Percentiles rank a stretch among this genome's conserved stretches.
phyloP scores from a whole-genome alignment of 1,284 basidiomycete species.

The Hypsizygus ulmarius region DNA sequence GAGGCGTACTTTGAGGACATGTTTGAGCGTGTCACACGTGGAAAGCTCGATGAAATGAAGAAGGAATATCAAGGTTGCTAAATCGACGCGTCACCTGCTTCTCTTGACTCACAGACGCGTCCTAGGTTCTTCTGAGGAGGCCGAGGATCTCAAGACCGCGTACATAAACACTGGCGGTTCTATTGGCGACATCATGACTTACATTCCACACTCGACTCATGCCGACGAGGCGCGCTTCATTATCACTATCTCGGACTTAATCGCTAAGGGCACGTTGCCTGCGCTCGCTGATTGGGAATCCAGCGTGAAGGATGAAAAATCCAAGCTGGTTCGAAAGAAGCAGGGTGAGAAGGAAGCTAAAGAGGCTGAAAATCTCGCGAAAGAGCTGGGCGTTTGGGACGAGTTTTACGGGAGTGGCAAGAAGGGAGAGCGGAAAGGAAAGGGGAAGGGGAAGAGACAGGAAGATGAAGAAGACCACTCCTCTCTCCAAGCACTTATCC shows the following conservation, averaged over 20 bases:
- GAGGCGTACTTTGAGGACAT: conserved; percentile 89
- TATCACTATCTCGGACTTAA: conserved; percentile 63
- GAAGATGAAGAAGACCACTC: conserved; percentile 60
- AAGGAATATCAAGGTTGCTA: conserved; percentile 82
- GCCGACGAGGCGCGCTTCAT: conserved; percentile 86
- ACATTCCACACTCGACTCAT: conserved; percentile 80
- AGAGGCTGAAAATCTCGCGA: conserved; percentile 85
- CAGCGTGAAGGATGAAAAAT: conserved; percentile 75
- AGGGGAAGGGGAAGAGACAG: conserved; percentile 54
- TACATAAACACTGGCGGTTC: conserved; percentile 70
- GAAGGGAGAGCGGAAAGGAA: conserved; percentile 58
- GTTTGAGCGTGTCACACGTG: conserved; percentile 83
- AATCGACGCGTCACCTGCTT: conserved; percentile 7
- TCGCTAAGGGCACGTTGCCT: conserved; percentile 60
- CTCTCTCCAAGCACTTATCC: conserved; percentile 78
- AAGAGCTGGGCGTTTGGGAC: conserved; percentile 91
- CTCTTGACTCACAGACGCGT: background rate
- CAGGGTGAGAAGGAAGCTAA: conserved; percentile 75
- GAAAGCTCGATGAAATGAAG: conserved; percentile 87
- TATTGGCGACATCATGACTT: conserved; percentile 75
- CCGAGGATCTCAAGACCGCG: conserved; percentile 71
- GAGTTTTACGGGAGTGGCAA: conserved; percentile 89
- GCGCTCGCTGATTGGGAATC: conserved; percentile 65
- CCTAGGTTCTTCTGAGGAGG: conserved; percentile 81
- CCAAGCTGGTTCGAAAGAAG: conserved; percentile 69